Conservation (phyloP, 2,329 filamentous ascomycete species). For the Paraphoma chrysanthemicola region DNA sequence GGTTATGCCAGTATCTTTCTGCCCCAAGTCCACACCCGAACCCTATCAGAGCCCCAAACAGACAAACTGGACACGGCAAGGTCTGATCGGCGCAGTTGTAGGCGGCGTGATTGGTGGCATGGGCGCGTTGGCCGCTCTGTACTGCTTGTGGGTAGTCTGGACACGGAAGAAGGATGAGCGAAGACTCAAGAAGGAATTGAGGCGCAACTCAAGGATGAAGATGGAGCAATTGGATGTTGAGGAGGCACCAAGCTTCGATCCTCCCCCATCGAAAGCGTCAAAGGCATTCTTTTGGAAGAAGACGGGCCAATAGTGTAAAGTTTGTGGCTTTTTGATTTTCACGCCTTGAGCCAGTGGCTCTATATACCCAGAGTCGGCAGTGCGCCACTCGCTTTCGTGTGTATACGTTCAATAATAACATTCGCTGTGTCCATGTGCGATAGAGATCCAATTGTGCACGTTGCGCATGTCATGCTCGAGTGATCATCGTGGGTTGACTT, state of each 20-base stretch:
- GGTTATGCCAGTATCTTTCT: constrained; percentile 52
- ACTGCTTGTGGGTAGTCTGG: constrained; percentile 40
- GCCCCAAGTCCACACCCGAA: constrained; percentile 45
- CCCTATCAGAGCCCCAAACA: constrained; percentile 40
- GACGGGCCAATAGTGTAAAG: constrained; percentile 15
- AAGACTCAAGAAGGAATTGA: constrained; percentile 34
- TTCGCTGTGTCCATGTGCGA: background rate
- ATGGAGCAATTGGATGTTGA: constrained; percentile 44
- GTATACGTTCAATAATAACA: background rate
- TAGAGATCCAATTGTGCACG: background rate
- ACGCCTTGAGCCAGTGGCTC: background rate
- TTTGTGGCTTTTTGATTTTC: background rate
- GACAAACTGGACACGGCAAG: constrained; percentile 39
- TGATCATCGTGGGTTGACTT: no score
- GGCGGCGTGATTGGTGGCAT: constrained; percentile 48
- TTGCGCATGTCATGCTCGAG: no score
- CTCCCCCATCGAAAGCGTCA: constrained; percentile 32
- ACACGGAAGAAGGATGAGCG: constrained; percentile 35
- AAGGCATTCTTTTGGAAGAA: constrained; percentile 42
- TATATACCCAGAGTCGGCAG: constrained; percentile 21
- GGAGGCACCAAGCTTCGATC: constrained; percentile 40
- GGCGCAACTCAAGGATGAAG: constrained; percentile 35
- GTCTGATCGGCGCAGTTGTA: constrained; percentile 48
- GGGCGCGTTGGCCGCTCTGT: constrained; percentile 33
- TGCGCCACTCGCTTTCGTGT: constrained; percentile 11